Evolutionary conservation across 371 early-diverging fungal species (phyloP), one percentile per base, ranked within the genome.

Genomic region (Mortierella sp.): DNA sequence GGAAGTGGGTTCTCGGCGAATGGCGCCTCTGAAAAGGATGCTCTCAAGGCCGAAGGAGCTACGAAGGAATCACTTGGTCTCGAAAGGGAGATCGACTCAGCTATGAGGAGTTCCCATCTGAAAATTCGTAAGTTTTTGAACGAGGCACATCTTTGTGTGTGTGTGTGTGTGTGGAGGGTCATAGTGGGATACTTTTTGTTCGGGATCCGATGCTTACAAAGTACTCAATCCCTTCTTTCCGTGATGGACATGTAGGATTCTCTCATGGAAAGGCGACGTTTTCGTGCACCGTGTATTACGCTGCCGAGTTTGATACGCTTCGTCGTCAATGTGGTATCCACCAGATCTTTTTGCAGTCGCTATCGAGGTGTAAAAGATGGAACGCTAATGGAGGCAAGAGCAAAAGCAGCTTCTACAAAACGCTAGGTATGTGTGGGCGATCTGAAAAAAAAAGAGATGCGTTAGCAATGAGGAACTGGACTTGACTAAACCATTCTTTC

Each of bases 261-360:
- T 83, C 86, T 7, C 91, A 93, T 60, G 93, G 92, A 9, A 82
- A 83, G 18, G 82, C 89, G 4, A 84, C 86, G 48, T 87, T 95
- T 68, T 83, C 86, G 16, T 96, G 96, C 80, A 90, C 87, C 30
- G 86, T 95, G 1, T 96, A 90, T 64, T 96, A 89, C 78, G 94
- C 95, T 0, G 87, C 87, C 58, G 91, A 96, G 74, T 97, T 97
- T 79, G 95, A 95, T 61, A 84, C 83, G 0, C 82, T 97, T 51
- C 86, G 97, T 14, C 85, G 89, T 8, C 85, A 87, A 63, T 94
- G 94, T 61, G 91, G 90, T 14, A 87, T 93, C 49, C 91, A 93
- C 41, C 91, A 89, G 67, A 65, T 83, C 39, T 92, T 86, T 69
- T 83, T 95, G 12, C 88, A 92, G 69, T 93, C 93, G 0, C 83